Evolutionary conservation across 805 yeast species (phyloP).

Genomic region (Candida lessepsii): DNA sequence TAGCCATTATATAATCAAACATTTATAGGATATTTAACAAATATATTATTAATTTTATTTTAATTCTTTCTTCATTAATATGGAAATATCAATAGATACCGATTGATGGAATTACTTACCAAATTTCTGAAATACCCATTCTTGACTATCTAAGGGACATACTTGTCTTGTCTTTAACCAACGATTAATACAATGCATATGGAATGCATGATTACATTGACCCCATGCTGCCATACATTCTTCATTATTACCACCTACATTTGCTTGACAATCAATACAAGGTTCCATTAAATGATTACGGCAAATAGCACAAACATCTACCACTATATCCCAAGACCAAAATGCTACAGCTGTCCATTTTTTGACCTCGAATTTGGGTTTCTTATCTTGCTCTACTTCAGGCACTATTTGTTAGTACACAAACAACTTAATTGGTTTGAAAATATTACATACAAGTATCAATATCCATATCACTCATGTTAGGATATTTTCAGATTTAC

Average conservation of each 20-base stretch:
- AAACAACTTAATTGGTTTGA: not conserved
- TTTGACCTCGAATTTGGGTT: slow-evolving; percentile 85
- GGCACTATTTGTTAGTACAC: slow-evolving; percentile 20
- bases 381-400: slow-evolving; percentile 20
- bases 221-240: slow-evolving; percentile 98
- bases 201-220: slow-evolving; percentile 96
- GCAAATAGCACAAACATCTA: slow-evolving; percentile 97
- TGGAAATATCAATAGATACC: too few species aligned
- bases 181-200: slow-evolving; percentile 90
- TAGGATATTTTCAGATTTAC: too few species aligned
- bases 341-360: slow-evolving; percentile 99
- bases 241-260: slow-evolving; percentile 58
- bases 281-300: slow-evolving; percentile 98
- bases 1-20: too few species aligned
- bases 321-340: slow-evolving; percentile 98
- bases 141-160: slow-evolving; percentile 93
- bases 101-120: slow-evolving; percentile 52
- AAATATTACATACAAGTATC: slow-evolving; percentile 23
- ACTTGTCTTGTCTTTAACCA: slow-evolving; percentile 95
- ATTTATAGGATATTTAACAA: too few species aligned
- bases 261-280: slow-evolving; percentile 94
- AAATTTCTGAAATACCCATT: slow-evolving; percentile 73
- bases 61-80: too few species aligned
- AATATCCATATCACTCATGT: slow-evolving; percentile 32
- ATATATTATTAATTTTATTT: too few species aligned